These are phyloP conservation scores for Simplicillium aogashimaense DNA, from an alignment of 2,329 filamentous ascomycete genomes.

Conservation along the genomic window DNA sequence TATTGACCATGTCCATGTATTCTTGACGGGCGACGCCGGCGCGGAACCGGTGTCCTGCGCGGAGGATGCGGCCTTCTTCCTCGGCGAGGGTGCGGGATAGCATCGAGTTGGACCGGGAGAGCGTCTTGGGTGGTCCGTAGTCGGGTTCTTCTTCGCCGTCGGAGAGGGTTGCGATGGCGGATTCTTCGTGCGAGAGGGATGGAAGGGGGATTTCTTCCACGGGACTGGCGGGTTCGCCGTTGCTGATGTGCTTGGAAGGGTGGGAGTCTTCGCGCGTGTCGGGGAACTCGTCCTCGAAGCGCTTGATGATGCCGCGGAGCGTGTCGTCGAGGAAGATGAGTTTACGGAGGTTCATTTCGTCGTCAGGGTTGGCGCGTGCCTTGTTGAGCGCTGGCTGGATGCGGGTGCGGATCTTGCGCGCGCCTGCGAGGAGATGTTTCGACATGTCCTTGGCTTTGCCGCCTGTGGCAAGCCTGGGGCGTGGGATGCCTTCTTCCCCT, in stretches of 20 bases:
- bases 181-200: slow-evolving; percentile 20
- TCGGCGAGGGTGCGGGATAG: slow-evolving; percentile 43
- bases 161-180: slow-evolving; percentile 23
- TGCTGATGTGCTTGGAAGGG: slow-evolving; percentile 3
- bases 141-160: slow-evolving; percentile 39
- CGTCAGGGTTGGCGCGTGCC: slow-evolving; percentile 56
- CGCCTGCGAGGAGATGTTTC: slow-evolving; percentile 77
- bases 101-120: slow-evolving; percentile 43
- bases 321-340: slow-evolving; percentile 84
- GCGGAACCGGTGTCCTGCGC: slow-evolving; percentile 47
- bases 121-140: slow-evolving; percentile 25
- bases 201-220: not conserved
- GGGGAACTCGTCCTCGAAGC: slow-evolving; percentile 93
- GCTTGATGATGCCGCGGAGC: slow-evolving; percentile 80
- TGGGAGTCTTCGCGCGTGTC: slow-evolving; percentile 52
- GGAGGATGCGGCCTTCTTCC: slow-evolving; percentile 47
- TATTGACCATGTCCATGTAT: slow-evolving; percentile 38
- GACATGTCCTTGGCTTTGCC: slow-evolving; percentile 84
- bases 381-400: slow-evolving; percentile 76
- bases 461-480: slow-evolving; percentile 26
- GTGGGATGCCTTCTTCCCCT: slow-evolving; percentile 35
- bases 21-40: slow-evolving; percentile 40
- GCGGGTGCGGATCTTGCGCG: slow-evolving; percentile 75
- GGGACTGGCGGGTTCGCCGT: slow-evolving; percentile 2
- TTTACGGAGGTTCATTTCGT: slow-evolving; percentile 72